Evolutionary conservation across 164 flowering plant genomes (phyloP), one percentile per base, ranked within the genome.

Genomic region (Magnolia kwangsiensis): DNA sequence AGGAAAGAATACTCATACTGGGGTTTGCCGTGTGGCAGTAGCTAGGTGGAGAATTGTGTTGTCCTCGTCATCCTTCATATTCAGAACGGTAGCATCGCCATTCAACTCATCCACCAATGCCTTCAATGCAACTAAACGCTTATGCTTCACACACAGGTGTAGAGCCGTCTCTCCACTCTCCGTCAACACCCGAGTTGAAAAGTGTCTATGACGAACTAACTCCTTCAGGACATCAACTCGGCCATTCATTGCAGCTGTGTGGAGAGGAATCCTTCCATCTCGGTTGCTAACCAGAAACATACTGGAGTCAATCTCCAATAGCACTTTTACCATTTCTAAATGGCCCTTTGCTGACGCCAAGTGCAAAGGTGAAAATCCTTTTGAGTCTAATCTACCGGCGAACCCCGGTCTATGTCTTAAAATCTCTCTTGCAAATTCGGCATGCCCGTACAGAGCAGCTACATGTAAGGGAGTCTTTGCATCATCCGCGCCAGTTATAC

Each of bases 201-300:
- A 7, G 3, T 19, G 73, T 50, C 7, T 71, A 18, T 18, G 75
- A 1, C 50, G 71, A 19, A 76, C 27, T 65, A 86, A 5, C 81
- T 79, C 84, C 1, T 21, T 24, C 78, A 78, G 1, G 16, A 81
- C 83, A 14, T 24, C 71, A 11, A 69, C 50, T 9, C 73, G 78
- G 14, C 88, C 88, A 37, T 79, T 83, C 0, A 78, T 59, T 11
- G 79, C 84, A 8, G 88, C 86, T 21, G 79, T 18, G 50, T 85
- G 86, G 5, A 82, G 55, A 14, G 86, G 80, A 11, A 45, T 82
- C 66, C 78, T 70, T 8, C 72, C 72, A 45, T 70, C 55, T 19
- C 24, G 1, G 14, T 70, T 55, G 8, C 72, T 8, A 18, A 49
- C 1, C 1, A 45, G n/a, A 18, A 0, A 69, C 31, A 49, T 8